Evolutionary conservation across 2,329 filamentous ascomycete genomes (phyloP).

Genomic region (Davidsoniella neocaledoniae): DNA sequence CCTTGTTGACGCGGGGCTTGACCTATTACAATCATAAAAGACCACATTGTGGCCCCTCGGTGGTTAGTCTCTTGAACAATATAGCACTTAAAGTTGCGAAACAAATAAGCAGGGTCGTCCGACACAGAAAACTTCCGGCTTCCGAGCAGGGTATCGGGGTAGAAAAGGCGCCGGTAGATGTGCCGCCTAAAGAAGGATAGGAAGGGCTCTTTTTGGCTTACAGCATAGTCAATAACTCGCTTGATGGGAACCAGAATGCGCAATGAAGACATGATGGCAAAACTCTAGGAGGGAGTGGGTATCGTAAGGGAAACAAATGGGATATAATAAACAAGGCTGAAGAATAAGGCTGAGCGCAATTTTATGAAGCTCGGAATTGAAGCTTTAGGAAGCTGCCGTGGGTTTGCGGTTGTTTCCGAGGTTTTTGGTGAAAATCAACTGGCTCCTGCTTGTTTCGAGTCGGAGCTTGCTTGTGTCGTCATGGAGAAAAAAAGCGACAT

Average conservation of each 20-base stretch:
- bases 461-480: slow-evolving; percentile 3
- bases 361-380: neutral
- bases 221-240: slow-evolving; percentile 75
- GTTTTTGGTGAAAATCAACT: neutral
- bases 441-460: neutral
- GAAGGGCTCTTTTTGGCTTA: slow-evolving; percentile 25
- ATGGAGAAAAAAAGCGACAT: slow-evolving; percentile 12
- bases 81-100: too few species aligned
- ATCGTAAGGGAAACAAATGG: neutral
- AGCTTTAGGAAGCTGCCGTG: neutral
- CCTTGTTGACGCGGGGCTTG: slow-evolving; percentile 53
- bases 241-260: slow-evolving; percentile 69
- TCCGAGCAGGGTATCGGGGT: too few species aligned
- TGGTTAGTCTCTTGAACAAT: too few species aligned
- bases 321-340: neutral
- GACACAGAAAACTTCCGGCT: too few species aligned
- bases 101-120: too few species aligned
- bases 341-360: neutral
- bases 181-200: neutral
- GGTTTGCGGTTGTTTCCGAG: neutral
- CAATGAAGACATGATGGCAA: slow-evolving; percentile 39
- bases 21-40: slow-evolving; percentile 26
- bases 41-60: too few species aligned
- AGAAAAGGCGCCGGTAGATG: neutral
- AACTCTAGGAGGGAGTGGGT: neutral